These are phyloP conservation scores for Hortiboletus rubellus DNA, from an alignment of 1,284 basidiomycete species.

Conservation along the genomic window DNA sequence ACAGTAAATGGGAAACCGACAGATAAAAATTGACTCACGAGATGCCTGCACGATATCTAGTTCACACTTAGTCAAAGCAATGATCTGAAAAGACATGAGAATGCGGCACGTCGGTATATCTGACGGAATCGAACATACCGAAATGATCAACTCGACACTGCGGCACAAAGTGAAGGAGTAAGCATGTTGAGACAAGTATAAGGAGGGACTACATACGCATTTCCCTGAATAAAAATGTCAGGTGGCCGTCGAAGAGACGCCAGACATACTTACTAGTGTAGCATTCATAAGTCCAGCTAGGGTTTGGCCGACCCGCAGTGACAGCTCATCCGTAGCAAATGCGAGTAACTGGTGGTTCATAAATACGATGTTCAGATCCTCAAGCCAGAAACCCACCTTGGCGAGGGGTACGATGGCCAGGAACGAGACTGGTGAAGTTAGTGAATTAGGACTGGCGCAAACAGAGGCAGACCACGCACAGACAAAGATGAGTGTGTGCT, in stretches of 20 bases:
- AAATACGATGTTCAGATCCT: not conserved
- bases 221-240: conserved; percentile 50
- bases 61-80: conserved; percentile 78
- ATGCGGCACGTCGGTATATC: not conserved
- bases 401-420: conserved; percentile 72
- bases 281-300: conserved; percentile 83
- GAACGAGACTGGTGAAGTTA: conserved; percentile 55
- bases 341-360: conserved; percentile 58
- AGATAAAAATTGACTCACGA: conserved; percentile 46
- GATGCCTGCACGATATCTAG: conserved; percentile 81
- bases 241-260: not conserved
- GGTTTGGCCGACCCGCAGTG: conserved; percentile 79
- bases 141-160: conserved; percentile 76
- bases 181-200: not conserved
- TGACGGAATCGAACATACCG: conserved; percentile 41
- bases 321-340: conserved; percentile 85
- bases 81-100: conserved; percentile 54
- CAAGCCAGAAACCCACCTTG: conserved; percentile 43
- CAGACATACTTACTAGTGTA: conserved; percentile 58
- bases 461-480: conserved; percentile 44
- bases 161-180: not conserved
- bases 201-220: conserved; percentile 55
- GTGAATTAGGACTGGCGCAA: not conserved
- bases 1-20: conserved; percentile 29
- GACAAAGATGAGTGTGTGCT: conserved; percentile 66